Conservation (phyloP, 108 stramenopile genomes). For the Nannochloropsis granulata region DNA sequence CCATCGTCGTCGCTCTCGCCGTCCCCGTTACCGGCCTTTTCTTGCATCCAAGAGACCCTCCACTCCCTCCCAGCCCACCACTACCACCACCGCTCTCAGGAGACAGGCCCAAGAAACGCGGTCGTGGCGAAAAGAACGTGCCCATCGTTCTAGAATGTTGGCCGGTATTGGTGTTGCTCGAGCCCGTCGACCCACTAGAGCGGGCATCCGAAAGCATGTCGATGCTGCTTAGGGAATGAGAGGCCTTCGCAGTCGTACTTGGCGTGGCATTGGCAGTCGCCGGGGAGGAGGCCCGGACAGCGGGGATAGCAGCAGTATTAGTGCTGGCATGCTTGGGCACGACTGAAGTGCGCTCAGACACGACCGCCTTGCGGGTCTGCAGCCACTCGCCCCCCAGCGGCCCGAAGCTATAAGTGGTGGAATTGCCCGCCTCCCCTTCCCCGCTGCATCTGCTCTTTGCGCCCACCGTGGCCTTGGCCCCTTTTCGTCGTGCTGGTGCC, state of each 20-base stretch:
- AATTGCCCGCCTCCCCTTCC: not conserved
- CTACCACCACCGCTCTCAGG: not conserved
- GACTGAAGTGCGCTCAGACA: not conserved
- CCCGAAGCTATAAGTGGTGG: not conserved
- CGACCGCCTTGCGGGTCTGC: not conserved
- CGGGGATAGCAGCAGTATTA: not conserved
- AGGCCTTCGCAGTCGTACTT: not conserved
- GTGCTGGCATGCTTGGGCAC: not conserved
- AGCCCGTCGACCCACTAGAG: not conserved
- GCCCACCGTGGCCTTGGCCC: not conserved
- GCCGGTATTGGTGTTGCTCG: not conserved
- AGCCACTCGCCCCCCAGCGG: not conserved
- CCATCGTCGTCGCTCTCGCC: too few species aligned
- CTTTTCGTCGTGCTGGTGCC: not conserved
- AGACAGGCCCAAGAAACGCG: not conserved
- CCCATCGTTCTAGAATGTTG: not conserved
- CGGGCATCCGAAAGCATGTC: too few species aligned
- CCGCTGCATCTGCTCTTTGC: not conserved
- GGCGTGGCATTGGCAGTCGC: not conserved
- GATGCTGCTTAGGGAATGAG: too few species aligned
- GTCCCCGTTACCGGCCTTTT: not conserved
- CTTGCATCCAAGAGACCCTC: not conserved
- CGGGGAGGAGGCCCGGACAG: not conserved
- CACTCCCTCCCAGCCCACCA: not conserved
- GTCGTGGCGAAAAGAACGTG: not conserved